Evolutionary conservation across 2,329 filamentous ascomycete genomes (phyloP).

Genomic region (Tympanopsis confertula): DNA sequence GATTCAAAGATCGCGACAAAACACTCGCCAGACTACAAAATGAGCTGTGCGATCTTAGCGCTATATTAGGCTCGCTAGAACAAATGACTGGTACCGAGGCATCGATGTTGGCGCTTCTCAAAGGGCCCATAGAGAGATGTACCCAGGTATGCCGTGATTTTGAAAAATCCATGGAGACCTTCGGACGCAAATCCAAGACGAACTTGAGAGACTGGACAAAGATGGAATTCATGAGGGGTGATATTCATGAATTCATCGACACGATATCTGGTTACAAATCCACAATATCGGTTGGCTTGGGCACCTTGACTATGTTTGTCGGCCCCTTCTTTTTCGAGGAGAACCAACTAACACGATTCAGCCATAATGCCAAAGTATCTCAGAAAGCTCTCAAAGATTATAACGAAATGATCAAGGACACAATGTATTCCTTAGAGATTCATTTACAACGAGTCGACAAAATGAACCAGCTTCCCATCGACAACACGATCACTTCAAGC

Average conservation of each 20-base stretch:
- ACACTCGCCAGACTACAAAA: conserved; percentile 17
- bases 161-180: conserved; percentile 19
- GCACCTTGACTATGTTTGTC: conserved; percentile 22
- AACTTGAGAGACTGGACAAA: conserved; percentile 24
- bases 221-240: conserved; percentile 25
- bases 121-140: conserved; percentile 21
- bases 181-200: conserved; percentile 17
- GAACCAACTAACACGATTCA: too few relatives aligned
- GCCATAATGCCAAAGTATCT: conserved; percentile 17
- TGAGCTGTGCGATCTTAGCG: conserved; percentile 18
- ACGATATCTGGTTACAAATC: conserved; percentile 22
- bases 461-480: conserved; percentile 9
- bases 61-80: conserved; percentile 16
- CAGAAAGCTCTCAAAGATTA: conserved; percentile 19
- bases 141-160: conserved; percentile 22
- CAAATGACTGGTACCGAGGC: conserved; percentile 10
- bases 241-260: conserved; percentile 26
- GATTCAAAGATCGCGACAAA: conserved; percentile 20
- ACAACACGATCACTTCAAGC: conserved; percentile 8
- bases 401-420: conserved; percentile 24
- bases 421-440: conserved; percentile 18
- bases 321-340: too few relatives aligned
- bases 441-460: conserved; percentile 21
- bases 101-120: conserved; percentile 16
- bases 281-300: conserved; percentile 22